Conservation (phyloP, 2,329 filamentous ascomycete species). For the Botryosphaeria agaves region DNA sequence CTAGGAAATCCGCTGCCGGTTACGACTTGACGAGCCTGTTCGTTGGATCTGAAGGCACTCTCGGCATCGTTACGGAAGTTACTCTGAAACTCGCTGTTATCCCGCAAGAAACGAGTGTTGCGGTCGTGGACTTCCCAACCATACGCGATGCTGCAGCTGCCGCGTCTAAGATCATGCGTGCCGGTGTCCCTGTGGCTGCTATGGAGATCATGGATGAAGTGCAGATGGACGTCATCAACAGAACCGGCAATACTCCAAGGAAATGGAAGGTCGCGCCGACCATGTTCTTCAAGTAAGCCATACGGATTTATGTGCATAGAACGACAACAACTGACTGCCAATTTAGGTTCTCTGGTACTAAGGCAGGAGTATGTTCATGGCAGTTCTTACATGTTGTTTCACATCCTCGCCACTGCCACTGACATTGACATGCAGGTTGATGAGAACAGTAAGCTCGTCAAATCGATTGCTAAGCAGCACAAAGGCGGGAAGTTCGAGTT, state of each 20-base stretch:
- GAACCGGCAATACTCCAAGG: constrained; percentile 50
- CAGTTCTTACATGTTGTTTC: too few species aligned
- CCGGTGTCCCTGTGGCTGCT: constrained; percentile 54
- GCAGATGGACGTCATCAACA: constrained; percentile 70
- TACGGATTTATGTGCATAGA: not conserved
- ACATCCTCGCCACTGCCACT: too few species aligned
- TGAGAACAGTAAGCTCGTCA: constrained; percentile 57
- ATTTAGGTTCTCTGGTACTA: constrained; percentile 52
- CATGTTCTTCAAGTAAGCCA: constrained; percentile 57
- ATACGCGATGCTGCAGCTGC: constrained; percentile 61
- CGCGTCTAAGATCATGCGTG: constrained; percentile 58
- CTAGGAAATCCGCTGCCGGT: constrained; percentile 61
- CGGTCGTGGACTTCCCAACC: constrained; percentile 61
- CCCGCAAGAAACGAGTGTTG: constrained; percentile 59
- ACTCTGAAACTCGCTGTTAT: constrained; percentile 66
- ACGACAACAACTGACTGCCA: not conserved
- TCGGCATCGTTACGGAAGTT: constrained; percentile 68
- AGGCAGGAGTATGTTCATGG: constrained; percentile 31
- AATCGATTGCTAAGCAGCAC: constrained; percentile 46
- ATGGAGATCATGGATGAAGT: constrained; percentile 85
- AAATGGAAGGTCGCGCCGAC: constrained; percentile 63
- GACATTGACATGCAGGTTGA: constrained; percentile 30
- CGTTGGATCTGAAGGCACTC: constrained; percentile 64
- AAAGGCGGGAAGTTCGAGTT: constrained; percentile 37
- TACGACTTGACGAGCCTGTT: constrained; percentile 73